Evolutionary conservation across 2,329 filamentous ascomycete species (phyloP), one percentile per base, ranked within the genome.

Genomic region (Bipolaris gigantea): DNA sequence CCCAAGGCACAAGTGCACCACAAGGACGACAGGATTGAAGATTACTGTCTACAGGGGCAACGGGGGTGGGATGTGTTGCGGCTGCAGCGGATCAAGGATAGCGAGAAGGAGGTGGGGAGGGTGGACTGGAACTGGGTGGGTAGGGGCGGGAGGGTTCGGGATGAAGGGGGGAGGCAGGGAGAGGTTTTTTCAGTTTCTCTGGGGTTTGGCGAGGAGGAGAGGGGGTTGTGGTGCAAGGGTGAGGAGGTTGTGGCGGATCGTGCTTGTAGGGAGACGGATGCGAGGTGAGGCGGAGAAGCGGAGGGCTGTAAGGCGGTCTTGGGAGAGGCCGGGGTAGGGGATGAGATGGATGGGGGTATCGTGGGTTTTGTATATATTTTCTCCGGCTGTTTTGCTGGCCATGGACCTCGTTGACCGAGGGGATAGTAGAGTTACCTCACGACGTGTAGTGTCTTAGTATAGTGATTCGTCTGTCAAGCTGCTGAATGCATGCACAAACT

Each of bases 81-180:
- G 11, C 30, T 42, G 23, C 32, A 15, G 23, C 23, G 42, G 5
- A 5, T 55, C 1, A 16, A 16, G 25, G 9, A 16, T 9, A 18
- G 39, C 19, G 30, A 55, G 32, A 19, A 8, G 4, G 48, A 55
- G 25, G 27, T 47, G 8, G 53, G 48, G 5, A 30, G 11, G 23
- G 33, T 51, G 10, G 48, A 55, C n/a, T 9, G n/a, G 11, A 27
- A 21, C 1, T 55, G 52, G 52, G 43, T 19, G 5, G 33, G 21
- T 33, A 48, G 41, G 16, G 52, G 47, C 2, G 40, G 30, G 2
- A 16, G 34, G 11, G 34, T 50, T 2, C 1, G 6, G 21, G 25
- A 45, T 40, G 16, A n/a, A 8, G 25, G 2, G 13, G 15, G 19
- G 7, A 11, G 34, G 16, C 3, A 2, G 34, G 2, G 18, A 2